phyloP scores from a whole-genome alignment of 805 yeast species.

The Debaryomyces castellii region DNA sequence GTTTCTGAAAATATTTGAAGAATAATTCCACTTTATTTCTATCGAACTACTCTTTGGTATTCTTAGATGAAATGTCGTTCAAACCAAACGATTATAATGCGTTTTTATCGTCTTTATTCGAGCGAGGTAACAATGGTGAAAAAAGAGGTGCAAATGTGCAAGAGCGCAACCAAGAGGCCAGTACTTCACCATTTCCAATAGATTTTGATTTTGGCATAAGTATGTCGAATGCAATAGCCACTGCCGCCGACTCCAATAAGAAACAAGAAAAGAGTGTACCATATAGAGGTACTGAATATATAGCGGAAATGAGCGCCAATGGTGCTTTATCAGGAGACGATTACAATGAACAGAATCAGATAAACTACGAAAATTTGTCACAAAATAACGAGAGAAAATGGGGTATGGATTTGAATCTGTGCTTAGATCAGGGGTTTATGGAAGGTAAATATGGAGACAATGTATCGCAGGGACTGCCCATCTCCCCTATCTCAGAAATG shows the following conservation, averaged over 20 bases:
- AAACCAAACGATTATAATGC: conserved; percentile 29
- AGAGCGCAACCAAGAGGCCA: conserved; percentile 3
- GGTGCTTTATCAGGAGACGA: background rate
- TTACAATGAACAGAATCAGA: background rate
- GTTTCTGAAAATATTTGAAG: background rate
- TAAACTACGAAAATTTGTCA: background rate
- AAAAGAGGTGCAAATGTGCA: background rate
- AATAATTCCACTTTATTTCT: background rate
- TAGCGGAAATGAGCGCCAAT: background rate
- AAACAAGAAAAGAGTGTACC: background rate
- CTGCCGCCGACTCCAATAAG: background rate
- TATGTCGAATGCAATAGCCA: background rate
- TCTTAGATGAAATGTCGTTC: conserved; percentile 20
- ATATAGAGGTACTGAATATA: background rate
- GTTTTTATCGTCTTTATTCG: conserved; percentile 24
- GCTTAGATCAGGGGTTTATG: background rate
- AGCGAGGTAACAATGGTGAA: conserved; percentile 13
- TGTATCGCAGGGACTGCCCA: background rate
- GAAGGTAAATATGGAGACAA: background rate
- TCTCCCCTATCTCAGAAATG: background rate
- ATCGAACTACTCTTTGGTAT: background rate
- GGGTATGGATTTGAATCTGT: background rate
- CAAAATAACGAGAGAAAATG: background rate
- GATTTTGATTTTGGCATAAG: conserved; percentile 23
- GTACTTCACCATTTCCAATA: conserved; percentile 14